Conservation (phyloP, 306 rosid genomes). For the Trichosanthes truncata region DNA sequence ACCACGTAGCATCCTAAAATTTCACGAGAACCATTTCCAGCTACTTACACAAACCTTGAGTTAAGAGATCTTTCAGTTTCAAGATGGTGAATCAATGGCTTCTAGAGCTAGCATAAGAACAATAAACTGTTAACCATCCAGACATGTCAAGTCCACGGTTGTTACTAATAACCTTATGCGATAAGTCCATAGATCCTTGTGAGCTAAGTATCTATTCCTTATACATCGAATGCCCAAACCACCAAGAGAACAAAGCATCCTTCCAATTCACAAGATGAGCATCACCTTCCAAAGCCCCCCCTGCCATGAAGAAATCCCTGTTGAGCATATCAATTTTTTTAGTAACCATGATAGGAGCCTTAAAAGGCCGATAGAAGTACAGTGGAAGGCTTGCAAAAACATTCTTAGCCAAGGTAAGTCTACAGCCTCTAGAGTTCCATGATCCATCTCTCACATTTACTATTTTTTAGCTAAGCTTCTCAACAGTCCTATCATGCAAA, state of each 20-base stretch:
- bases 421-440: too few species aligned
- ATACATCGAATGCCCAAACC: neutral
- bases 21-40: neutral
- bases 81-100: neutral
- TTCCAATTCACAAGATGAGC: neutral
- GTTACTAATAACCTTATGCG: neutral
- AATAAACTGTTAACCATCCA: too few species aligned
- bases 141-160: neutral
- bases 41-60: neutral
- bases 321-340: too few species aligned
- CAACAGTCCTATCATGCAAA: too few species aligned
- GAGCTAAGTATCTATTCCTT: neutral
- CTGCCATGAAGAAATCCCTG: too few species aligned
- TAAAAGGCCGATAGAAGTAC: too few species aligned
- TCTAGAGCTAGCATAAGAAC: neutral
- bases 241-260: neutral
- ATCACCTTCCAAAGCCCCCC: neutral
- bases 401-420: too few species aligned
- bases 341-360: too few species aligned
- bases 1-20: neutral
- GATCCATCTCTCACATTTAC: too few species aligned
- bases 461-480: too few species aligned
- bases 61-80: neutral
- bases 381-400: too few species aligned
- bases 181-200: neutral